These are phyloP conservation scores for Gliomastix tumulicola DNA, from an alignment of 2,329 filamentous ascomycete genomes.

Conservation along the genomic window DNA sequence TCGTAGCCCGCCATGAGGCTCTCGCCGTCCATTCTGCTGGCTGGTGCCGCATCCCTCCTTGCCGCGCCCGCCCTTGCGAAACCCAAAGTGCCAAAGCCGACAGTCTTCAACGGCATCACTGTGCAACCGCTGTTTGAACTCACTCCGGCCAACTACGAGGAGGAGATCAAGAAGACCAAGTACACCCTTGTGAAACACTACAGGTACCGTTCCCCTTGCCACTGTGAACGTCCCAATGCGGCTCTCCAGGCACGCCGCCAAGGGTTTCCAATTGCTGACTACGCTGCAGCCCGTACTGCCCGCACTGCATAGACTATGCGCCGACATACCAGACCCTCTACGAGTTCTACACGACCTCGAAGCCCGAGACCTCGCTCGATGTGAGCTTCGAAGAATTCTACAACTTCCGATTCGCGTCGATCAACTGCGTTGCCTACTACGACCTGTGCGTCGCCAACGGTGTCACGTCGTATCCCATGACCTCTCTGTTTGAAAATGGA, in stretches of 20 bases:
- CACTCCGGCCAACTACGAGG: slow-evolving; percentile 48
- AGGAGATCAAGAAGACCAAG: slow-evolving; percentile 45
- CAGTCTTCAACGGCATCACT: slow-evolving; percentile 58
- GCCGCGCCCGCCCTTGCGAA: slow-evolving; percentile 17
- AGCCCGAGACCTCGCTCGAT: slow-evolving; percentile 52
- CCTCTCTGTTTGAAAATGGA: slow-evolving; percentile 75
- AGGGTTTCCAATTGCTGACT: slow-evolving; percentile 13
- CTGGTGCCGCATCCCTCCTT: slow-evolving; percentile 27
- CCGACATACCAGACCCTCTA: slow-evolving; percentile 88
- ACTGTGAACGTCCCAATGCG: slow-evolving; percentile 1
- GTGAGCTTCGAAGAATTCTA: slow-evolving; percentile 72
- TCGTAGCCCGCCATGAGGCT: slow-evolving; percentile 21
- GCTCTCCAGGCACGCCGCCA: too few relatives aligned
- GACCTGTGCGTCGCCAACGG: slow-evolving; percentile 67
- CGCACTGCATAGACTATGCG: slow-evolving; percentile 72
- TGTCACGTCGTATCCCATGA: slow-evolving; percentile 67
- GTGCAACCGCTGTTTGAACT: slow-evolving; percentile 61
- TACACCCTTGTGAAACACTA: slow-evolving; percentile 57
- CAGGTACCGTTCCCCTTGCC: slow-evolving; percentile 40
- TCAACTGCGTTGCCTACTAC: slow-evolving; percentile 81
- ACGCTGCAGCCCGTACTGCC: slow-evolving; percentile 47
- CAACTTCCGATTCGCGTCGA: slow-evolving; percentile 76
- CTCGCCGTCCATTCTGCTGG: slow-evolving; percentile 35
- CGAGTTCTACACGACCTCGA: slow-evolving; percentile 89
- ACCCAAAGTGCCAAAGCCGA: slow-evolving; percentile 35